Percentiles rank a stretch among this genome's conserved stretches.
Evolutionary conservation across 1,139 yeast species (phyloP).

Genomic region (Scheffersomyces insectosa): DNA sequence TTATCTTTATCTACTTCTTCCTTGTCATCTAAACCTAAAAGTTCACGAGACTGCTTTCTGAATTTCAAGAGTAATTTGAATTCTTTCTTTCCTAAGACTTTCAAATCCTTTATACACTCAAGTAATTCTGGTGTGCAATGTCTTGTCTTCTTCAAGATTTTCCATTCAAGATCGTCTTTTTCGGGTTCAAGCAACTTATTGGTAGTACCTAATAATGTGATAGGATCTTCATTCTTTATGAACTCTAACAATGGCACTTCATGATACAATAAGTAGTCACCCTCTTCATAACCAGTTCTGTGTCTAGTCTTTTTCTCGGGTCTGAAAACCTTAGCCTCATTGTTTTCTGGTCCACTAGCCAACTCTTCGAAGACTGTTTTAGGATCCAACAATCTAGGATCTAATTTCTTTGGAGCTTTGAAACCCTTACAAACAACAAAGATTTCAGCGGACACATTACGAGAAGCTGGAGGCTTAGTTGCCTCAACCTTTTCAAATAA

Average conservation of each 20-base stretch:
- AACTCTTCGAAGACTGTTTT: conserved; percentile 92
- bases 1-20: conserved; percentile 44
- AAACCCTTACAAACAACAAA: conserved; percentile 95
- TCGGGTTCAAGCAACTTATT: conserved; percentile 55
- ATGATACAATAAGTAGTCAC: conserved; percentile 78
- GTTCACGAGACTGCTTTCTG: conserved; percentile 83
- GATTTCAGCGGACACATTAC: conserved; percentile 98
- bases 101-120: conserved; percentile 86
- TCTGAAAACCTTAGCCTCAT: conserved; percentile 88
- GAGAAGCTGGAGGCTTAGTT: conserved; percentile 97
- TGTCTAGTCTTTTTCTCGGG: conserved; percentile 90
- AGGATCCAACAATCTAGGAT: conserved; percentile 89
- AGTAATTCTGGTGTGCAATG: conserved; percentile 75
- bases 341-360: conserved; percentile 72
- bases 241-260: conserved; percentile 77
- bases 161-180: conserved; percentile 70
- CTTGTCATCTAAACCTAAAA: conserved; percentile 65
- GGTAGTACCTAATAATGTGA: conserved; percentile 73
- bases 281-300: conserved; percentile 97
- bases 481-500: conserved; percentile 96
- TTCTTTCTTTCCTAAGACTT: conserved; percentile 91
- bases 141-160: conserved; percentile 66
- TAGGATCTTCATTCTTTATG: conserved; percentile 78
- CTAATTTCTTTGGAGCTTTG: conserved; percentile 93
- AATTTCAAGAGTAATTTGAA: conserved; percentile 82